Percentiles rank a stretch among this genome's conserved stretches.
Conservation (phyloP, 176 grass and related monocot species). For the Tillandsia fasciculata region DNA sequence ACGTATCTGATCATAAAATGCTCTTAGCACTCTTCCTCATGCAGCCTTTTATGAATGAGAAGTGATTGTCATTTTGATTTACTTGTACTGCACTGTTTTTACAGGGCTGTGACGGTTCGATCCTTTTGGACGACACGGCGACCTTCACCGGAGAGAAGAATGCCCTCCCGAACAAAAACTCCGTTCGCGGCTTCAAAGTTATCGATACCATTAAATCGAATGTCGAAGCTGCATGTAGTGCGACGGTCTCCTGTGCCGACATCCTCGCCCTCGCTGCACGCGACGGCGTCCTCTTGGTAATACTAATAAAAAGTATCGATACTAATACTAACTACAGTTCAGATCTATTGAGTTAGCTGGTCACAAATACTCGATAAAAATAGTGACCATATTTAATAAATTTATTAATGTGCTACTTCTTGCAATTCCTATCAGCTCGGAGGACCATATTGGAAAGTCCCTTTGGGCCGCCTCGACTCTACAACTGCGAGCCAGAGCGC, state of each 20-base stretch:
- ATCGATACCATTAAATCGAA: conserved; percentile 62
- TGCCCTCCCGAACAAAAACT: conserved; percentile 51
- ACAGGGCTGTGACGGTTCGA: conserved; percentile 70
- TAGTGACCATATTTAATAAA: background rate
- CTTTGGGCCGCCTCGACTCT: conserved; percentile 48
- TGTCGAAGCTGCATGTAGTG: conserved; percentile 46
- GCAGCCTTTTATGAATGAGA: background rate
- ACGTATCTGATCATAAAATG: background rate
- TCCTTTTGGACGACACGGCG: conserved; percentile 47
- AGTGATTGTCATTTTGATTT: background rate
- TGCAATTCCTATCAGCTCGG: conserved; percentile 34
- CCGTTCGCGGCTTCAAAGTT: conserved; percentile 62
- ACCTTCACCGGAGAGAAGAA: conserved; percentile 58
- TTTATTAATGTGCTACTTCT: background rate
- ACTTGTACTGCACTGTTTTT: background rate
- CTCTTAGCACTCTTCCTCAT: background rate
- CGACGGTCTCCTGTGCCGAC: conserved; percentile 74
- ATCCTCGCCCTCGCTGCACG: conserved; percentile 68
- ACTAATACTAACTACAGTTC: no score
- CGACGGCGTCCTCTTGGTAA: conserved; percentile 49
- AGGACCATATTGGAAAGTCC: conserved; percentile 63
- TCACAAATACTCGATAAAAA: no score
- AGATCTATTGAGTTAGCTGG: no score
- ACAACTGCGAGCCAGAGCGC: conserved; percentile 50
- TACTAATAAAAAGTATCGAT: no score